Percentiles rank a stretch among this genome's conserved stretches.
Conservation (phyloP, 345 rosid species). For the Rhodamnia rubescens region DNA sequence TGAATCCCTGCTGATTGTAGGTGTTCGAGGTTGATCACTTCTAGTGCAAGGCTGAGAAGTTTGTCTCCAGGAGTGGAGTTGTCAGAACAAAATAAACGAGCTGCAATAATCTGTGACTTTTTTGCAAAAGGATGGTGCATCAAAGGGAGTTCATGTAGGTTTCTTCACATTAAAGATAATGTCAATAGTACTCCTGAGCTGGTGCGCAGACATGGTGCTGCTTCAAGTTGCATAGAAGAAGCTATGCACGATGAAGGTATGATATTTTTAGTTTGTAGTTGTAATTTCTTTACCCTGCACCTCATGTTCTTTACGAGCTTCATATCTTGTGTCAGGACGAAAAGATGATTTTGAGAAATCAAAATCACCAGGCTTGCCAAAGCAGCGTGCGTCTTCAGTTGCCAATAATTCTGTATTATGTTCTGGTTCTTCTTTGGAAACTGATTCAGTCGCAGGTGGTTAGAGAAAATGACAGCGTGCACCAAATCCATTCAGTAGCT, state of each 20-base stretch:
- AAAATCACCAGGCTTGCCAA: constrained; percentile 14
- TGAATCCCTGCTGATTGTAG: constrained; percentile 21
- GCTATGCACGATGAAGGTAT: constrained; percentile 46
- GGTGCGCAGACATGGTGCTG: constrained; percentile 15
- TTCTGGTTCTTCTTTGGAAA: constrained; percentile 18
- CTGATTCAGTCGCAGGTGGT: constrained; percentile 1
- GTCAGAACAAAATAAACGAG: constrained; percentile 31
- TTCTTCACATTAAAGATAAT: constrained; percentile 50
- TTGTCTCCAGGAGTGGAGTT: constrained; percentile 20
- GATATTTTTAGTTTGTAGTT: constrained; percentile 1
- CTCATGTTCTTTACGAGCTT: constrained; percentile 14
- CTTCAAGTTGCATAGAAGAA: constrained; percentile 16
- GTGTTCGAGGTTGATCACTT: constrained; percentile 40
- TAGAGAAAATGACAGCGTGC: background rate
- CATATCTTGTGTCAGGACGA: constrained; percentile 29
- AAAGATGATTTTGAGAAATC: constrained; percentile 9
- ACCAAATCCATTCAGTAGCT: background rate
- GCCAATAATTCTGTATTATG: constrained; percentile 12
- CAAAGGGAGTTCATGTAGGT: constrained; percentile 65
- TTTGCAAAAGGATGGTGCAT: constrained; percentile 80
- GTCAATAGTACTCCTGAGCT: constrained; percentile 10
- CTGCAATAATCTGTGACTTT: constrained; percentile 49
- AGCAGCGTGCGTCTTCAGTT: constrained; percentile 10
- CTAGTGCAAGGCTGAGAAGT: constrained; percentile 21
- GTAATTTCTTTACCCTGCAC: constrained; percentile 1